A percentile compares a stretch with the other conserved stretches of the same genome.
Evolutionary conservation across 2,329 filamentous ascomycete species (phyloP).

Genomic region (Ilyonectria sp.): DNA sequence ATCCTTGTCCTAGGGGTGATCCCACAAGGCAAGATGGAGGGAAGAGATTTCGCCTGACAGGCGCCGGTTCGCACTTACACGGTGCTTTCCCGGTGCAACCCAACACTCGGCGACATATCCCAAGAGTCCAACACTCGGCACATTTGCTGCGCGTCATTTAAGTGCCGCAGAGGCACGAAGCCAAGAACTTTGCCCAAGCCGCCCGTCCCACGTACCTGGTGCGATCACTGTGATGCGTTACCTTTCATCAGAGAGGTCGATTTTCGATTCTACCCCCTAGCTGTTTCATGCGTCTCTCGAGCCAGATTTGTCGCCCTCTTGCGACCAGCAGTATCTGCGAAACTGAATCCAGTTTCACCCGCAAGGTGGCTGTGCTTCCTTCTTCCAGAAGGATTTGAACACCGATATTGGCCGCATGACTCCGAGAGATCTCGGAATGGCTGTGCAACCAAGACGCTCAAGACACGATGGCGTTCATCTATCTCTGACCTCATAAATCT

Average conservation of each 20-base stretch:
- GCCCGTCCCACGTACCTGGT: constrained; percentile 40
- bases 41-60: constrained; percentile 17
- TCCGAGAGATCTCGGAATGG: constrained; percentile 3
- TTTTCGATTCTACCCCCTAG: constrained; percentile 9
- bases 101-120: constrained; percentile 17
- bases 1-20: constrained; percentile 39
- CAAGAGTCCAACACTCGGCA: constrained; percentile 32
- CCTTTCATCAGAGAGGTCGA: constrained; percentile 7
- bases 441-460: constrained; percentile 31
- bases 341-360: constrained; percentile 36
- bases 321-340: constrained; percentile 20
- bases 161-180: constrained; percentile 33
- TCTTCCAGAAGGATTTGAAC: constrained; percentile 43
- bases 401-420: constrained; percentile 38
- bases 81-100: constrained; percentile 14
- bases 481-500: constrained; percentile 30
- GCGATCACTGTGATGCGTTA: constrained; percentile 18
- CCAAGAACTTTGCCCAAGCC: constrained; percentile 21
- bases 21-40: constrained; percentile 32
- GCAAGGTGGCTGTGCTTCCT: constrained; percentile 41
- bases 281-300: constrained; percentile 27
- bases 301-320: constrained; percentile 28
- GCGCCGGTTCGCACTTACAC: constrained; percentile 15
- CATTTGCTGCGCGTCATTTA: constrained; percentile 48
- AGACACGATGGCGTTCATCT: constrained; percentile 23